Percentiles rank a stretch among this genome's conserved stretches.
Evolutionary conservation across 169 alveolate genomes (phyloP).

Genomic region (Ichthyophthirius multifiliis): DNA sequence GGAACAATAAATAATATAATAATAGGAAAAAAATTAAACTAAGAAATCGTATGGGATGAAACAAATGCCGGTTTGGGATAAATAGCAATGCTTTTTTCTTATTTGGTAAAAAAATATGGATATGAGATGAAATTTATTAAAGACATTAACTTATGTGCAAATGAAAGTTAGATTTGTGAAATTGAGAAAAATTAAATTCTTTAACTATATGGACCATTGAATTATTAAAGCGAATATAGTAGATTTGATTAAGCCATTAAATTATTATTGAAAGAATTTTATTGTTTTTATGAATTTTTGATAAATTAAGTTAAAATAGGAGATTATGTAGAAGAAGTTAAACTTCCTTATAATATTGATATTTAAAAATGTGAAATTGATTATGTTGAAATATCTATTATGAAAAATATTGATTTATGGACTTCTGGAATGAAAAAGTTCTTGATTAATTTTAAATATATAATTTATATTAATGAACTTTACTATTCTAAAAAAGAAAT

Average conservation of each 20-base stretch:
- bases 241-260: neutral
- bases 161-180: neutral
- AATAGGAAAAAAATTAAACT: neutral
- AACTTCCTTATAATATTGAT: neutral
- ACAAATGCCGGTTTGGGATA: neutral
- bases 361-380: neutral
- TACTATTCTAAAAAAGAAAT: neutral
- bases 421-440: neutral
- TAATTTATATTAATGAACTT: neutral
- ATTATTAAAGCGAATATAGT: neutral
- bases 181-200: neutral
- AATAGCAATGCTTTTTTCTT: neutral
- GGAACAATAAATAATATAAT: constrained; percentile 1
- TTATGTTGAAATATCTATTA: neutral
- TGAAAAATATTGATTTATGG: neutral
- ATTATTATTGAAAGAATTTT: neutral
- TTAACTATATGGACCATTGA: neutral
- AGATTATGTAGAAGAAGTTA: neutral
- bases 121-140: neutral
- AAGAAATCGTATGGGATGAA: constrained; percentile 1
- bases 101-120: neutral
- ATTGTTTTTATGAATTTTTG: neutral
- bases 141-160: neutral
- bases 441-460: neutral
- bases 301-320: neutral